These are phyloP conservation scores for Coniochaeta prunicola DNA, from an alignment of 2,329 filamentous ascomycete species.

Conservation along the genomic window DNA sequence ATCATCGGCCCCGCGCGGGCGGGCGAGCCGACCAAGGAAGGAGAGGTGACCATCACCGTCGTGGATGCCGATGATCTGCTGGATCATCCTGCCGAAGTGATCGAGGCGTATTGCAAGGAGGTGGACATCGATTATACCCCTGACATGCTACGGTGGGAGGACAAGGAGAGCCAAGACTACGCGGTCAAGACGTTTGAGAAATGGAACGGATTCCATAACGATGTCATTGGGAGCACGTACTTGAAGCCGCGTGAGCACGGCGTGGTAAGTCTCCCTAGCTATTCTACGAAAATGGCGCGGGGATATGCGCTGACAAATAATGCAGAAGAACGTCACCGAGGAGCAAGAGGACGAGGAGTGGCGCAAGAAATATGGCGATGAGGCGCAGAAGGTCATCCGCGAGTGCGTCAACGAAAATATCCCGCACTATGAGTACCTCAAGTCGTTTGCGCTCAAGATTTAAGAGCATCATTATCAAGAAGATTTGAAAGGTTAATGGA, in stretches of 20 bases:
- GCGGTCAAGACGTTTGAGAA: conserved; percentile 82
- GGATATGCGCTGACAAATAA: conserved; percentile 3
- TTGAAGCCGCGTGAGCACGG: conserved; percentile 63
- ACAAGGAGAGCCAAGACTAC: conserved; percentile 59
- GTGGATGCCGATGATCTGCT: conserved; percentile 92
- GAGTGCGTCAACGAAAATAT: conserved; percentile 66
- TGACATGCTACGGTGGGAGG: conserved; percentile 79
- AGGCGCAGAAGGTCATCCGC: conserved; percentile 63
- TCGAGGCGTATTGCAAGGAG: conserved; percentile 73
- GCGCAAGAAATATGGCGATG: conserved; percentile 65
- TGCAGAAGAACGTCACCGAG: conserved; percentile 53
- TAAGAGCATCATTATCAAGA: no score
- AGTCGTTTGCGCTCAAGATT: conserved; percentile 64
- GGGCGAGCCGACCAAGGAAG: background rate
- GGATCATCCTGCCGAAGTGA: conserved; percentile 69
- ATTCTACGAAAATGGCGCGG: conserved; percentile 4
- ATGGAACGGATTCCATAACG: conserved; percentile 95
- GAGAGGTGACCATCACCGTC: conserved; percentile 64
- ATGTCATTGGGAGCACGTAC: conserved; percentile 76
- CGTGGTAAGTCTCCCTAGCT: conserved; percentile 35
- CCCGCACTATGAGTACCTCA: conserved; percentile 73
- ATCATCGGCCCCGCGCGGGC: conserved; percentile 48
- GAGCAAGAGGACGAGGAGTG: conserved; percentile 66
- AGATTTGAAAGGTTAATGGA: no score
- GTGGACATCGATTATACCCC: conserved; percentile 70